Base-by-base conservation (phyloP, 2,329 filamentous ascomycete species). In the Xylaria hypoxylon region DNA sequence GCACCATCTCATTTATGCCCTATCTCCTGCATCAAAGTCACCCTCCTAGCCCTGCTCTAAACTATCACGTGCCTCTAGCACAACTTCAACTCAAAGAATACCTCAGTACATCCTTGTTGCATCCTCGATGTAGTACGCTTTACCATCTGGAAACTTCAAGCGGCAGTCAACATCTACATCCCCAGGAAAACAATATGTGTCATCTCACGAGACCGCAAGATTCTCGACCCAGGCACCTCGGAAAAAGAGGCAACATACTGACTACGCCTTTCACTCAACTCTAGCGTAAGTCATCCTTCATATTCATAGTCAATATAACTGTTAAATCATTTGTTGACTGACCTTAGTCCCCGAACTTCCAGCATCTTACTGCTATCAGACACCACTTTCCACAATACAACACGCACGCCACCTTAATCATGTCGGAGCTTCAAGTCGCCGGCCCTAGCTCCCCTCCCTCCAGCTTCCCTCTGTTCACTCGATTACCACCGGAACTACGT, bases 401-500 rank as follows among this genome's bases (percentile, higher is more conserved):
- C 11, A 24, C 44, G 5, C 56, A 35, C 17, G 17, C 42, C n/a
- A 35, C 26, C 48, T 40, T 13, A 38, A 38, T 1, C 42, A 57
- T 63, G 62, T 31, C 55, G 17, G 6, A 22, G 19, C 15, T 42
- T 2, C 28, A 44, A 33, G 45, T 35, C 38, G n/a, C 31, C 7
- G 17, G 11, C 7, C 19, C 24, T 13, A 15, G 7, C 33, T 56
- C 28, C n/a, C 33, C 44, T 3, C 33, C n/a, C 35, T 17, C 48
- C 17, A 22, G 28, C 28, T 65, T 65, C 19, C 50, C 50, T 10
- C 15, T 35, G 33, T 65, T 65, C n/a, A 1, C 15, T 13, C 3
- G 15, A 7, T 50, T 64, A 10, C 56, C 56, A 26, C 1, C 22
- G 19, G 50, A 65, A 19, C 31, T 65, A 7, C 62, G 57, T 11